A percentile compares a stretch with the other conserved stretches of the same genome.
These are phyloP conservation scores for Cicer bijugum DNA, from an alignment of 306 rosid species.

Conservation along the genomic window DNA sequence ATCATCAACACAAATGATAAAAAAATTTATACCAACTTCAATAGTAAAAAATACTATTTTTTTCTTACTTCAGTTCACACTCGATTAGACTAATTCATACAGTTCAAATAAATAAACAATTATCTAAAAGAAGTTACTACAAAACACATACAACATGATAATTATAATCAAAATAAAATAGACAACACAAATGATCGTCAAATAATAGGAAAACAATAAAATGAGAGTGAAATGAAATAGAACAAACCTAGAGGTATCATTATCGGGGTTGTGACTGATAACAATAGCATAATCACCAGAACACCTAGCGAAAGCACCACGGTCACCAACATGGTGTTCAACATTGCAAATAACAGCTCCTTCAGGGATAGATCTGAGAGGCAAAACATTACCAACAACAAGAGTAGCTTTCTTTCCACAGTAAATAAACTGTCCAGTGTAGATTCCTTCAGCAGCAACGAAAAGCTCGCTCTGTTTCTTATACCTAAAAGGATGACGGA, in stretches of 20 bases:
- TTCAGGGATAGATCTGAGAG: constrained; percentile 71
- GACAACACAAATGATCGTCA: background rate
- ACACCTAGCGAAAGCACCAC: constrained; percentile 71
- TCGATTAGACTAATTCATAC: background rate
- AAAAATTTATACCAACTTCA: too few species aligned
- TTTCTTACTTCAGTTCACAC: background rate
- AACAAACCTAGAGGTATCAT: constrained; percentile 65
- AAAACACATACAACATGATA: background rate
- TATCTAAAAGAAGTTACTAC: background rate
- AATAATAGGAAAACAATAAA: background rate
- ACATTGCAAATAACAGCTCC: constrained; percentile 83
- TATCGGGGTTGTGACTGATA: constrained; percentile 79
- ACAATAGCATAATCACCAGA: constrained; percentile 84
- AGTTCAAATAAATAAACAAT: background rate
- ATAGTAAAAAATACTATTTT: too few species aligned
- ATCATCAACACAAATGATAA: background rate
- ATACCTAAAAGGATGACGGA: constrained; percentile 79
- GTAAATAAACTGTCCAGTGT: constrained; percentile 74
- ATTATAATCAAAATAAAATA: too few species aligned
- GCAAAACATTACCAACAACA: constrained; percentile 74
- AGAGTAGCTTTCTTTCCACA: constrained; percentile 85
- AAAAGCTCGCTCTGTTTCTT: constrained; percentile 73
- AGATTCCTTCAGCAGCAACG: constrained; percentile 74
- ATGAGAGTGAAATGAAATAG: background rate
- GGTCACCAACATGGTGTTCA: constrained; percentile 85